Evolutionary conservation across 371 early-diverging fungal genomes (phyloP).

Genomic region (Paraphysoderma sedebokerense): DNA sequence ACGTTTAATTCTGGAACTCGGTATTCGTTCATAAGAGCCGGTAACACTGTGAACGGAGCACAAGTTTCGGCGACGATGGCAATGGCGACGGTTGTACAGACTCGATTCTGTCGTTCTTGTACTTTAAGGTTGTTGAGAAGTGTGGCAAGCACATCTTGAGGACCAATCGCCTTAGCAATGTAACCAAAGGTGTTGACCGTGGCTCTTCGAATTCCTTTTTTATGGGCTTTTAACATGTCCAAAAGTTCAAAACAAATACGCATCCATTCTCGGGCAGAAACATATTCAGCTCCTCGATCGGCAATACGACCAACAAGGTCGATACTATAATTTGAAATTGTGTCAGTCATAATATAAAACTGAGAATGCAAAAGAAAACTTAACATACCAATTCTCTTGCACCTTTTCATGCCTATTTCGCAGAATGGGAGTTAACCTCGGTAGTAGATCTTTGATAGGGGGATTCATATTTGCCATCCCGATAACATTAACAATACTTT

Average conservation of each 20-base stretch:
- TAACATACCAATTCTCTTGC: constrained; percentile 59
- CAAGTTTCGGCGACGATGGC: constrained; percentile 91
- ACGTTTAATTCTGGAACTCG: constrained; percentile 94
- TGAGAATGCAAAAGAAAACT: background rate
- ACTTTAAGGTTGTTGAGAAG: constrained; percentile 93
- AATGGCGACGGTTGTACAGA: constrained; percentile 95
- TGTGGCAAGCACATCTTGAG: constrained; percentile 95
- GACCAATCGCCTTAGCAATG: constrained; percentile 97
- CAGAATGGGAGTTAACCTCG: constrained; percentile 88
- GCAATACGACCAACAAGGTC: constrained; percentile 94
- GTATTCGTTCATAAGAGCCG: constrained; percentile 97
- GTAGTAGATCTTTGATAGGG: constrained; percentile 90
- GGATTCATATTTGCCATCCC: constrained; percentile 96
- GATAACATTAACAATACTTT: constrained; percentile 86
- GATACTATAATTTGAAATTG: constrained; percentile 23
- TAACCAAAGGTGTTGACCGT: constrained; percentile 95
- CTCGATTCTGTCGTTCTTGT: constrained; percentile 95
- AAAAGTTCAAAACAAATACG: constrained; percentile 93
- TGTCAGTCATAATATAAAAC: background rate
- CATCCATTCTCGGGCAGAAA: constrained; percentile 98
- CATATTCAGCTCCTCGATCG: constrained; percentile 93
- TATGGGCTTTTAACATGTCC: constrained; percentile 90
- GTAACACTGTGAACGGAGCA: constrained; percentile 92
- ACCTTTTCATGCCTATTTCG: constrained; percentile 96
- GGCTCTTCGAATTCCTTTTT: constrained; percentile 86